These are phyloP conservation scores for Coemansia sp. DNA, from an alignment of 192 early-diverging fungal genomes.

Conservation along the genomic window DNA sequence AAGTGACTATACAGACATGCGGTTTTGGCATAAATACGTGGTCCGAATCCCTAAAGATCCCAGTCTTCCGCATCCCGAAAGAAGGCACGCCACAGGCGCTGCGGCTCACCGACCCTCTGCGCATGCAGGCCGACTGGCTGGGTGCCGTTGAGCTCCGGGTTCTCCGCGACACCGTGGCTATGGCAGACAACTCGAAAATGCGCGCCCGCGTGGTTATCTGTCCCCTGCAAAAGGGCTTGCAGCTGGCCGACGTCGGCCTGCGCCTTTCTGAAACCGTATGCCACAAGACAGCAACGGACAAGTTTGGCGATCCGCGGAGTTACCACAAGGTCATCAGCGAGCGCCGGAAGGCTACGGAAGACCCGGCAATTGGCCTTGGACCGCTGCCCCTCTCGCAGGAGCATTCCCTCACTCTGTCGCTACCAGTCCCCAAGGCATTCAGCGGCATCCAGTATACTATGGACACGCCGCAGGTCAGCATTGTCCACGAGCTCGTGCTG, in stretches of 20 bases:
- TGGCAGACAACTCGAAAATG: constrained; percentile 28
- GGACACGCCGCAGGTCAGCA: constrained; percentile 17
- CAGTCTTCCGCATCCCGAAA: constrained; percentile 30
- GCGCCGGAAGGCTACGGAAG: background rate
- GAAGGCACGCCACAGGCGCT: constrained; percentile 16
- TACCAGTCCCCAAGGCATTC: constrained; percentile 27
- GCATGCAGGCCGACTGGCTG: constrained; percentile 42
- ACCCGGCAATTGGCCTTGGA: constrained; percentile 1
- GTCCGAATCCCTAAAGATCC: constrained; percentile 30
- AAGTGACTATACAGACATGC: constrained; percentile 24
- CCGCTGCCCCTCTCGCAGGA: constrained; percentile 23
- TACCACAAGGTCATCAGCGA: constrained; percentile 14
- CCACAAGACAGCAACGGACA: constrained; percentile 12
- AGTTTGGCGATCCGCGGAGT: constrained; percentile 22
- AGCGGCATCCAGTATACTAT: constrained; percentile 32
- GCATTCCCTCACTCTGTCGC: constrained; percentile 19
- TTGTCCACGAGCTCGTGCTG: constrained; percentile 43
- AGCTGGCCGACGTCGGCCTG: constrained; percentile 31
- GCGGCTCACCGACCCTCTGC: constrained; percentile 16
- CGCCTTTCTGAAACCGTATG: constrained; percentile 25
- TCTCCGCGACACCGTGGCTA: constrained; percentile 16
- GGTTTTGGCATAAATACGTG: constrained; percentile 48
- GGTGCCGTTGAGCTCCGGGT: constrained; percentile 39
- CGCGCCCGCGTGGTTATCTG: constrained; percentile 21
- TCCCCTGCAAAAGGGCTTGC: constrained; percentile 34